Conservation (phyloP, 2,329 filamentous ascomycete genomes). For the Colletotrichum simmondsii region DNA sequence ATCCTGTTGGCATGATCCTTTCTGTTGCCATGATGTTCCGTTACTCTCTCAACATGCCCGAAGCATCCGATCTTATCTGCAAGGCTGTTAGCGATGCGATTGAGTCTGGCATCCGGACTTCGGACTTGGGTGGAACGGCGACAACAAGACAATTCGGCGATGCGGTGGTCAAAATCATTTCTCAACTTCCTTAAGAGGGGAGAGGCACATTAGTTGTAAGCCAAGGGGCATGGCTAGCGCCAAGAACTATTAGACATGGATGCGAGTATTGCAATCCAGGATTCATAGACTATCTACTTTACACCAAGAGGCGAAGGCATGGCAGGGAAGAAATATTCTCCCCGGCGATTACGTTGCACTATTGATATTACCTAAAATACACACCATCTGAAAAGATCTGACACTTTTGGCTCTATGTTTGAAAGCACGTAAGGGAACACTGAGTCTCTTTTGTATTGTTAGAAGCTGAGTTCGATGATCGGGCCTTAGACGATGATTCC, state of each 20-base stretch:
- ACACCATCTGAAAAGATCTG: background rate
- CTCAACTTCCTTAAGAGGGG: background rate
- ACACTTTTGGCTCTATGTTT: too few species aligned
- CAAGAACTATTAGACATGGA: background rate
- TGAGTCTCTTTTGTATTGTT: too few species aligned
- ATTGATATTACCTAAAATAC: background rate
- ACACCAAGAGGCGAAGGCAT: background rate
- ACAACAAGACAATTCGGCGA: background rate
- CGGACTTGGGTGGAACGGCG: background rate
- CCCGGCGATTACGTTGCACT: background rate
- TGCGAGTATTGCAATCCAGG: background rate
- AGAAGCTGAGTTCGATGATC: too few species aligned
- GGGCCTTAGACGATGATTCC: too few species aligned
- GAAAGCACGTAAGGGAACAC: too few species aligned
- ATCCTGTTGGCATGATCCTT: slow-evolving; percentile 77
- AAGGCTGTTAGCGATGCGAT: background rate
- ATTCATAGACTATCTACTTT: background rate
- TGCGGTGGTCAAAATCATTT: background rate
- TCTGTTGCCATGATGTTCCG: slow-evolving; percentile 80
- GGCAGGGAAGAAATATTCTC: background rate
- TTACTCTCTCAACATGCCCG: slow-evolving; percentile 57
- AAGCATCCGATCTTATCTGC: background rate
- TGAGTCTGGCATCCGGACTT: background rate
- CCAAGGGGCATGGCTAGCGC: background rate
- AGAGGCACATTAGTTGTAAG: background rate